Conservation (phyloP, 768 basidiomycete genomes). For the Tulasnella sp. region DNA sequence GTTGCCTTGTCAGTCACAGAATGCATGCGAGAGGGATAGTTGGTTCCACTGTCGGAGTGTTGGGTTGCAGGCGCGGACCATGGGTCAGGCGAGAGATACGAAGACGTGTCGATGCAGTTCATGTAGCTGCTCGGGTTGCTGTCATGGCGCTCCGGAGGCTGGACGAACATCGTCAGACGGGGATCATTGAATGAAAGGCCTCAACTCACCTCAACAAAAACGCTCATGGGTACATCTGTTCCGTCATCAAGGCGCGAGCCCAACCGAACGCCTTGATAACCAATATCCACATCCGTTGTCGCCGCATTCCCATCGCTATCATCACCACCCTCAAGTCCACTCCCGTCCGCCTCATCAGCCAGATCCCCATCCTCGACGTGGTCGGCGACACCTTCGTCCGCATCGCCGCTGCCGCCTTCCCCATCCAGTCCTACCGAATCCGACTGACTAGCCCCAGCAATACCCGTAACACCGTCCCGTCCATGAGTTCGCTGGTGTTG, state of each 20-base stretch:
- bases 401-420: neutral
- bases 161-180: neutral
- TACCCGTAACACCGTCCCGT: conserved; percentile 25
- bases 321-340: neutral
- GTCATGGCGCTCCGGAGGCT: neutral
- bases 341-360: neutral
- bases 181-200: neutral
- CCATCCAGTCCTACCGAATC: neutral
- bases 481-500: conserved; percentile 80
- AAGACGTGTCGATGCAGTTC: neutral
- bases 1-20: too few species aligned
- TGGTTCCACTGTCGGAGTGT: too few species aligned
- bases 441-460: neutral
- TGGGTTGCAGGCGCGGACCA: neutral
- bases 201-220: neutral
- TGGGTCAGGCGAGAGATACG: neutral
- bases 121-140: neutral
- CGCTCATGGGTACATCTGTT: neutral
- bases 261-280: conserved; percentile 10
- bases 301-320: neutral
- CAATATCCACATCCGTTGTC: neutral
- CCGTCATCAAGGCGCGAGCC: conserved; percentile 1
- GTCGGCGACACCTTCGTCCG: neutral
- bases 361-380: neutral
- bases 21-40: too few species aligned